These are phyloP conservation scores for Metarhizium guizhouense DNA, from an alignment of 2,329 filamentous ascomycete species.

Conservation along the genomic window DNA sequence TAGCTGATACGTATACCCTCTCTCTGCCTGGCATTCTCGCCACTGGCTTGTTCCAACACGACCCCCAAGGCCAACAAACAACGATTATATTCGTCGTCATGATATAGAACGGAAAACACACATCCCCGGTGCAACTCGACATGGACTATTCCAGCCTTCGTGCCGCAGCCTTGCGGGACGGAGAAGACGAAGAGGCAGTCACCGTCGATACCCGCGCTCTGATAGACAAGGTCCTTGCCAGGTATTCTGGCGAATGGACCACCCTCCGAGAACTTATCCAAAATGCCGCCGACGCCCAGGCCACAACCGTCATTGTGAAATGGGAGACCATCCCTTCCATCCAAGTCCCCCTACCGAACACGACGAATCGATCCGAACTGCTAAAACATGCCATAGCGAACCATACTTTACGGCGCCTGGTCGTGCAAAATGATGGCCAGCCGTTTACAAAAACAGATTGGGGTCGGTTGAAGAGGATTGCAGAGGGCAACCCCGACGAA, in stretches of 20 bases:
- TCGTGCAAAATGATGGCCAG: constrained; percentile 87
- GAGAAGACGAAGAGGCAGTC: constrained; percentile 90
- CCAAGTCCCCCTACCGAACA: constrained; percentile 59
- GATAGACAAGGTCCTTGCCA: constrained; percentile 94
- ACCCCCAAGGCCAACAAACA: background rate
- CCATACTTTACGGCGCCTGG: constrained; percentile 77
- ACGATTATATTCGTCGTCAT: background rate
- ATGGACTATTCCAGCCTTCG: constrained; percentile 73
- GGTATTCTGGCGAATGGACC: constrained; percentile 94
- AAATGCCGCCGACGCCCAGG: constrained; percentile 95
- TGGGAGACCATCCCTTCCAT: constrained; percentile 86
- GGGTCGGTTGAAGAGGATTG: constrained; percentile 88
- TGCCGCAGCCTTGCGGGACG: constrained; percentile 76
- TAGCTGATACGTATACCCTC: background rate
- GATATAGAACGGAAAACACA: background rate
- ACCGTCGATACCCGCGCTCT: constrained; percentile 94
- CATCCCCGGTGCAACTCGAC: constrained; percentile 4
- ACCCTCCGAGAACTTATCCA: constrained; percentile 88
- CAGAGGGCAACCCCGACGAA: constrained; percentile 98
- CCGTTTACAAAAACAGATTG: constrained; percentile 87
- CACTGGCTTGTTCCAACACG: background rate
- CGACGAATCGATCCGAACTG: constrained; percentile 58
- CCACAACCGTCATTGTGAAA: constrained; percentile 78
- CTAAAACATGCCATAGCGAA: constrained; percentile 78
- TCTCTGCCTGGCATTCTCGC: background rate